Evolutionary conservation across 257 asterid genomes (phyloP).

Genomic region (Scutellaria barbata): DNA sequence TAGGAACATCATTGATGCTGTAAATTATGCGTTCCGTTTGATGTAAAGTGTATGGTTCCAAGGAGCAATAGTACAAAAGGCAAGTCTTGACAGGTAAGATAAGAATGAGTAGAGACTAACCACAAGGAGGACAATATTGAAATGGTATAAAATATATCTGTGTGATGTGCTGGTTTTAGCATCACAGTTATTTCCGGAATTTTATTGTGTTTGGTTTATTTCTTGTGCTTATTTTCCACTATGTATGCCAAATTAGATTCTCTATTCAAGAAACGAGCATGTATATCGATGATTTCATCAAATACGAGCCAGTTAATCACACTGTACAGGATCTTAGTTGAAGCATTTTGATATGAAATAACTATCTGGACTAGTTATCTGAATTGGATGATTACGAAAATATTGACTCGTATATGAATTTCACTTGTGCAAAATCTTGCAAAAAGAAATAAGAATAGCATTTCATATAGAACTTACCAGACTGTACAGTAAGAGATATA

Average conservation of each 20-base stretch:
- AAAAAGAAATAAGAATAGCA: background rate
- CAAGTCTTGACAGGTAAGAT: background rate
- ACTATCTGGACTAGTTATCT: no score
- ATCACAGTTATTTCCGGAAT: background rate
- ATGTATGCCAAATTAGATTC: background rate
- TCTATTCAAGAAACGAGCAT: background rate
- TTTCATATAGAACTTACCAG: conserved; percentile 13
- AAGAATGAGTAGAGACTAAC: conserved; percentile 5
- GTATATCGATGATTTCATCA: background rate
- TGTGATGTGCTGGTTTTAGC: background rate
- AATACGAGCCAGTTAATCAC: background rate
- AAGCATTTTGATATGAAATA: no score
- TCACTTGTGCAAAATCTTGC: background rate
- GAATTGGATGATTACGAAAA: no score
- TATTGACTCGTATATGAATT: no score
- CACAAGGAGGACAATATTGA: background rate
- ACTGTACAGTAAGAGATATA: conserved; percentile 15
- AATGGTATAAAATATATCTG: background rate
- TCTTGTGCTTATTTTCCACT: conserved; percentile 4
- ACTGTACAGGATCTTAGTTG: no score
- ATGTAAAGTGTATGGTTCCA: background rate
- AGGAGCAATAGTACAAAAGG: background rate
- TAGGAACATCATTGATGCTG: no score
- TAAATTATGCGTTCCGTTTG: no score
- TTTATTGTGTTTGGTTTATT: background rate